phyloP scores from a whole-genome alignment of 768 basidiomycete species.

The Termitomyces sp. region DNA sequence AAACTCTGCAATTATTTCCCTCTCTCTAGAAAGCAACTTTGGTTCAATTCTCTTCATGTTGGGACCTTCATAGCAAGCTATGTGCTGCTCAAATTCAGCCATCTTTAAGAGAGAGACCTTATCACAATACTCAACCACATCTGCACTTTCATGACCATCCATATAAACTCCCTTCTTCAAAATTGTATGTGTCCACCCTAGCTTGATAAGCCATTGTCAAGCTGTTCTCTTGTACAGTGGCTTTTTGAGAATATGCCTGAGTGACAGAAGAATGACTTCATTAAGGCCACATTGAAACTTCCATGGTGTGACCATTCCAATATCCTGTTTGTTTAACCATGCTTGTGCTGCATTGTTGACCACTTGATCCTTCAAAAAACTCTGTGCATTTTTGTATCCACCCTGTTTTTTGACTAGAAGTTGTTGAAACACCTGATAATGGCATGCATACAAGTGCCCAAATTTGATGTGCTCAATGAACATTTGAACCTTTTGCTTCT shows the following conservation, averaged over 20 bases:
- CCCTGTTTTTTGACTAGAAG: background rate
- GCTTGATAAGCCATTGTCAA: slow-evolving; percentile 31
- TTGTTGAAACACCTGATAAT: slow-evolving; percentile 1
- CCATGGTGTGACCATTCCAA: slow-evolving; percentile 28
- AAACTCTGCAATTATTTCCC: background rate
- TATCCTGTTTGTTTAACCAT: slow-evolving; percentile 20
- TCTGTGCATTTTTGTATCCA: slow-evolving; percentile 1
- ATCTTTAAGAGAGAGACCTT: slow-evolving; percentile 5
- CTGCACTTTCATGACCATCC: slow-evolving; percentile 21
- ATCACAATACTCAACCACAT: too few species aligned
- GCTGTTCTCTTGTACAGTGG: slow-evolving; percentile 31
- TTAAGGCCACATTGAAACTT: slow-evolving; percentile 25
- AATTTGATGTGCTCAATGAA: background rate
- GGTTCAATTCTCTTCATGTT: background rate
- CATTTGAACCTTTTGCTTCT: background rate
- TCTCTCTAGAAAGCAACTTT: background rate
- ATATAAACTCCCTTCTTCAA: slow-evolving; percentile 23
- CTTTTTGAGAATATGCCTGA: slow-evolving; percentile 23
- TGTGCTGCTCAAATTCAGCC: slow-evolving; percentile 2
- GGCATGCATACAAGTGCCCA: too few species aligned
- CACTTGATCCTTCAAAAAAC: background rate
- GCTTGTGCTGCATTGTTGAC: slow-evolving; percentile 3
- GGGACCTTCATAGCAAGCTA: slow-evolving; percentile 5
- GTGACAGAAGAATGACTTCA: slow-evolving; percentile 25
- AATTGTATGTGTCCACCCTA: slow-evolving; percentile 18